Percentiles rank a stretch among this genome's conserved stretches.
Evolutionary conservation across 495 filamentous ascomycete genomes (phyloP).

Genomic region (Pyronema domesticum): DNA sequence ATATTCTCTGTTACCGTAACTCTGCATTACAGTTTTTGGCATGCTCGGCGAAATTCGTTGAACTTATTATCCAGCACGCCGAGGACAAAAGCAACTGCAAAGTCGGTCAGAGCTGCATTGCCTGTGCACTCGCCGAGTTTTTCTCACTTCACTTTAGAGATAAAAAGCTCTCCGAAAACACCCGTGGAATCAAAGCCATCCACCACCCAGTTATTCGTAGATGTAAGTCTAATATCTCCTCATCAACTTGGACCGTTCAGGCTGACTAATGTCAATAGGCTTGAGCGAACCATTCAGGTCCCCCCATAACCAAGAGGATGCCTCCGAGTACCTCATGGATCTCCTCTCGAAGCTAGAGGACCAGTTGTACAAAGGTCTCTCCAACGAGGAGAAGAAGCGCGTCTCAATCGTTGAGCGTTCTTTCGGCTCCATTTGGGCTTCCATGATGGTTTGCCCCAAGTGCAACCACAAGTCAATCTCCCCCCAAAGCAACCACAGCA

Average conservation of each 20-base stretch:
- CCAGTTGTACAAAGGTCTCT: conserved; percentile 9
- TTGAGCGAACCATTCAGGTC: too few relatives aligned
- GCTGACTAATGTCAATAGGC: too few relatives aligned
- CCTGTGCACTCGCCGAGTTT: conserved; percentile 9
- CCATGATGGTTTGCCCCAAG: conserved; percentile 17
- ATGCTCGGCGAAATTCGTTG: conserved; percentile 3
- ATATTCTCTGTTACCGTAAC: conserved; percentile 16
- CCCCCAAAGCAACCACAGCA: too few relatives aligned
- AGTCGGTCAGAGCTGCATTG: conserved; percentile 7
- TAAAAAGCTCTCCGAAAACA: background rate
- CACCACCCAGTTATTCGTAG: too few relatives aligned
- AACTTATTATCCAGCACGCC: background rate
- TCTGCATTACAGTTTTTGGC: conserved; percentile 15
- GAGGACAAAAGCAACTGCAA: conserved; percentile 8
- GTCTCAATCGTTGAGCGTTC: conserved; percentile 13
- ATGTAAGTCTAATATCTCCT: too few relatives aligned
- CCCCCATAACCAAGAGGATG: conserved; percentile 9
- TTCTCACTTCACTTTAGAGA: conserved; percentile 13
- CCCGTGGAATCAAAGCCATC: conserved; percentile 1
- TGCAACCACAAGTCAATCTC: conserved; percentile 11
- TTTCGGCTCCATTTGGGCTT: conserved; percentile 13
- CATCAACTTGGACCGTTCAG: too few relatives aligned
- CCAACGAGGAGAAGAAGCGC: background rate
- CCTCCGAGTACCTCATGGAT: conserved; percentile 19
- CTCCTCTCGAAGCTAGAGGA: conserved; percentile 10